Conservation (phyloP, 805 yeast genomes). For the Zygosaccharomyces rouxii region DNA sequence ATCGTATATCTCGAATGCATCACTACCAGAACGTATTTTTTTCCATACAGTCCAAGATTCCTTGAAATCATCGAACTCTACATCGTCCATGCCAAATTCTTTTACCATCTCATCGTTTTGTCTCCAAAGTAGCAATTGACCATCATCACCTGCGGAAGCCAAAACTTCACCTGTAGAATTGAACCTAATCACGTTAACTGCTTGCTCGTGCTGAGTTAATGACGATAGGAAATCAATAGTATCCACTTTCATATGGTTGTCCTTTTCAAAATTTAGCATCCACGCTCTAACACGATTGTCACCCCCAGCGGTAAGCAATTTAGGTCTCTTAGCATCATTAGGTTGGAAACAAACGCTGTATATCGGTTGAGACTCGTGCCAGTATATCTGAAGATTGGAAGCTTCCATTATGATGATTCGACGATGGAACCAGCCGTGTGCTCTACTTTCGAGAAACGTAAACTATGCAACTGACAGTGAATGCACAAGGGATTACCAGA, state of each 20-base stretch:
- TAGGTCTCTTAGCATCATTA: slow-evolving; percentile 27
- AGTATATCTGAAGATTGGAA: slow-evolving; percentile 33
- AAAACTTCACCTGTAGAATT: slow-evolving; percentile 59
- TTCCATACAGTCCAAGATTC: slow-evolving; percentile 66
- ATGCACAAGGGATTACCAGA: background rate
- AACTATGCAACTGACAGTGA: background rate
- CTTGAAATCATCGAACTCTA: slow-evolving; percentile 43
- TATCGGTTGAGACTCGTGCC: slow-evolving; percentile 65
- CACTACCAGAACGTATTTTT: slow-evolving; percentile 45
- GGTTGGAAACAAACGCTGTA: slow-evolving; percentile 66
- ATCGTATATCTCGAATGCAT: slow-evolving; percentile 80
- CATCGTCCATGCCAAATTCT: slow-evolving; percentile 55
- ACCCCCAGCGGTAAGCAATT: slow-evolving; percentile 90
- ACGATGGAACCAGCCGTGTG: background rate
- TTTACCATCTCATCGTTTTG: slow-evolving; percentile 48
- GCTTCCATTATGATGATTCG: slow-evolving; percentile 17
- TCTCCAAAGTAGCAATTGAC: slow-evolving; percentile 78
- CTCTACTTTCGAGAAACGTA: background rate
- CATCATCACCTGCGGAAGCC: slow-evolving; percentile 96
- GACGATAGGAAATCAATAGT: slow-evolving; percentile 75
- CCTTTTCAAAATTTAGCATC: slow-evolving; percentile 30
- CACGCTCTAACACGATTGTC: slow-evolving; percentile 80
- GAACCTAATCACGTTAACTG: slow-evolving; percentile 87
- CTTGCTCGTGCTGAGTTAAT: slow-evolving; percentile 83
- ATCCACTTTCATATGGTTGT: slow-evolving; percentile 30